Conservation (phyloP, 495 filamentous ascomycete genomes). For the Hypomontagnella monticulosa region DNA sequence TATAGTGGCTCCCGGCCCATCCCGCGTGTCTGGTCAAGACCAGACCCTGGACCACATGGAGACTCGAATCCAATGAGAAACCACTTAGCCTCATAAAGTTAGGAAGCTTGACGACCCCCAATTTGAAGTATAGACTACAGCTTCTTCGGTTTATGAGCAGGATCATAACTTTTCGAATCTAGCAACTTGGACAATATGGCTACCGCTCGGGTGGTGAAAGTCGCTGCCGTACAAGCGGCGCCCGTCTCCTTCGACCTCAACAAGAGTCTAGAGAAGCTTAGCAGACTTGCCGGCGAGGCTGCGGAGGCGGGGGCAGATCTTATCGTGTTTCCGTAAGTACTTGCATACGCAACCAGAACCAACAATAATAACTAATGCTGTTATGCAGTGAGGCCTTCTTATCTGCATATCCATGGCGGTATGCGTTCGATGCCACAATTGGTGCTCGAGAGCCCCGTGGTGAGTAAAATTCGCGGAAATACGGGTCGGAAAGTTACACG, state of each 20-base stretch:
- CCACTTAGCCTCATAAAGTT: background rate
- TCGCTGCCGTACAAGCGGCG: slow-evolving; percentile 56
- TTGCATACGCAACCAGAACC: slow-evolving; percentile 30
- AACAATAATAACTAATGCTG: slow-evolving; percentile 10
- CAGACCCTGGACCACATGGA: background rate
- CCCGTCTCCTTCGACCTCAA: slow-evolving; percentile 55
- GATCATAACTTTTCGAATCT: slow-evolving; percentile 12
- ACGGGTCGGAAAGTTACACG: slow-evolving; percentile 2
- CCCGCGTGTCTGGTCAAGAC: slow-evolving; percentile 15
- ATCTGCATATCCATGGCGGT: slow-evolving; percentile 56
- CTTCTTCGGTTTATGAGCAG: slow-evolving; percentile 14
- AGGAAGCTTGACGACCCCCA: slow-evolving; percentile 5
- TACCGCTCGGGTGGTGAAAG: slow-evolving; percentile 31
- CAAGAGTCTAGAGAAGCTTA: slow-evolving; percentile 51
- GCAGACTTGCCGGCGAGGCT: slow-evolving; percentile 51
- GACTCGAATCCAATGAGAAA: slow-evolving; percentile 10
- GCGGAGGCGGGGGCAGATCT: slow-evolving; percentile 55
- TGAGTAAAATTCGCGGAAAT: slow-evolving; percentile 22
- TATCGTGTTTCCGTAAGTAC: slow-evolving; percentile 56
- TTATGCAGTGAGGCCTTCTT: slow-evolving; percentile 50
- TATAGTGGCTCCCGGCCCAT: slow-evolving; percentile 26
- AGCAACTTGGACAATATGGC: slow-evolving; percentile 34
- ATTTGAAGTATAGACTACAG: background rate
- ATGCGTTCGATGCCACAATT: slow-evolving; percentile 56
- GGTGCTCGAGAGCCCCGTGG: slow-evolving; percentile 53